Conservation (phyloP, 1,139 yeast species). For the Protomyces arabidopsidicola region DNA sequence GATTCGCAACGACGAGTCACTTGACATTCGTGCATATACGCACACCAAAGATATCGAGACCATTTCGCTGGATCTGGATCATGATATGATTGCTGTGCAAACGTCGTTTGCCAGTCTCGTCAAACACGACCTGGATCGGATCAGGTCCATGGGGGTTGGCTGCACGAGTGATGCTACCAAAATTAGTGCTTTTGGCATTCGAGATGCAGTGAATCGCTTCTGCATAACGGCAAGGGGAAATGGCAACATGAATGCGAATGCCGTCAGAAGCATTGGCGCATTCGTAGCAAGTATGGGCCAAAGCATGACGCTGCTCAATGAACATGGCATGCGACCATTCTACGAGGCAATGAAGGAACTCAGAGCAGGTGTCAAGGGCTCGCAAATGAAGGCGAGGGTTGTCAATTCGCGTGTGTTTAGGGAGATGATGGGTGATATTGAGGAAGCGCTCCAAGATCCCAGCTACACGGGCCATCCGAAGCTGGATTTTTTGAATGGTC, state of each 20-base stretch:
- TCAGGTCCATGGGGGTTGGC: slow-evolving; percentile 56
- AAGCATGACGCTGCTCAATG: slow-evolving; percentile 48
- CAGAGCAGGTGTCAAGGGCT: slow-evolving; percentile 42
- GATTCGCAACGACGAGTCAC: slow-evolving; percentile 76
- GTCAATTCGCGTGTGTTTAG: slow-evolving; percentile 51
- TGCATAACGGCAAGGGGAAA: slow-evolving; percentile 36
- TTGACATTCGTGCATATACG: slow-evolving; percentile 75
- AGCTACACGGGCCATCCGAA: slow-evolving; percentile 69
- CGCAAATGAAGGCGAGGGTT: slow-evolving; percentile 58
- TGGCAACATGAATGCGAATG: slow-evolving; percentile 33
- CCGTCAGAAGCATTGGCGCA: slow-evolving; percentile 40
- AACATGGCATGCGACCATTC: slow-evolving; percentile 79
- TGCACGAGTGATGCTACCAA: slow-evolving; percentile 52
- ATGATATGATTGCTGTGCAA: slow-evolving; percentile 52
- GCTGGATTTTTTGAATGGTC: slow-evolving; percentile 38
- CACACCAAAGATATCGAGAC: slow-evolving; percentile 63
- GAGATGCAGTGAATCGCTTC: slow-evolving; percentile 56
- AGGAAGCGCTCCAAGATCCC: slow-evolving; percentile 44
- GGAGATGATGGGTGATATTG: slow-evolving; percentile 47
- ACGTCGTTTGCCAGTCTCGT: slow-evolving; percentile 57
- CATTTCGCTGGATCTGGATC: slow-evolving; percentile 51
- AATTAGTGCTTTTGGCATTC: slow-evolving; percentile 66
- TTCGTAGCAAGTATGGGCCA: slow-evolving; percentile 72
- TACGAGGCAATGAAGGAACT: slow-evolving; percentile 45
- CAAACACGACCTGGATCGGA: slow-evolving; percentile 58